Evolutionary conservation across 2,329 filamentous ascomycete genomes (phyloP).

Genomic region (Phaeosphaeriaceae sp.): DNA sequence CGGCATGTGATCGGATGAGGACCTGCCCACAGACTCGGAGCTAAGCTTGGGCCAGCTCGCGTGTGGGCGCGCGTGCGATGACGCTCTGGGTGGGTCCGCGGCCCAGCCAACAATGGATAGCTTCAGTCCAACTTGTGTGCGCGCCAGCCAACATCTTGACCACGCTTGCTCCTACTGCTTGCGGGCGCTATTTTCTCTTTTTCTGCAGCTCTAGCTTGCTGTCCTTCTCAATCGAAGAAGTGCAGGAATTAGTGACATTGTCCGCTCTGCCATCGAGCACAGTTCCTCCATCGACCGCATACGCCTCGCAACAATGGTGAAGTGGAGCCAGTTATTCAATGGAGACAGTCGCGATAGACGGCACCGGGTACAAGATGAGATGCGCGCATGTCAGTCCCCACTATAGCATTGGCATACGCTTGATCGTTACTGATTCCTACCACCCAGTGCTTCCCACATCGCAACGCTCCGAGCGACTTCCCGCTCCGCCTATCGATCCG

Average conservation of each 20-base stretch:
- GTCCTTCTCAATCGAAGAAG: background rate
- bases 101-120: slow-evolving; percentile 3
- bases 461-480: slow-evolving; percentile 62
- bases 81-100: slow-evolving; percentile 16
- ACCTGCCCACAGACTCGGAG: too few species aligned
- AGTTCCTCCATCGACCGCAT: background rate
- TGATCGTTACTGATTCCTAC: slow-evolving; percentile 11
- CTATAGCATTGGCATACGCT: background rate
- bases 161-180: slow-evolving; percentile 4
- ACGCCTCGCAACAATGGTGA: slow-evolving; percentile 40
- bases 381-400: slow-evolving; percentile 45
- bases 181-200: background rate
- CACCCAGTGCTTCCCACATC: slow-evolving; percentile 67
- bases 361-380: slow-evolving; percentile 51
- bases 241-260: slow-evolving; percentile 3
- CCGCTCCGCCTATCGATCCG: slow-evolving; percentile 73
- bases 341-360: slow-evolving; percentile 47
- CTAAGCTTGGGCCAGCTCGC: slow-evolving; percentile 18
- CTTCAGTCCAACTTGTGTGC: slow-evolving; percentile 20
- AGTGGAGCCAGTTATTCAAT: slow-evolving; percentile 48
- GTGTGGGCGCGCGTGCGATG: slow-evolving; percentile 19
- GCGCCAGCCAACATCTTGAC: slow-evolving; percentile 16
- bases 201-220: background rate
- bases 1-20: background rate
- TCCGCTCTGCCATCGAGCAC: background rate